Evolutionary conservation across 768 basidiomycete genomes (phyloP), one percentile per base, ranked within the genome.

Genomic region (Russula vinacea): DNA sequence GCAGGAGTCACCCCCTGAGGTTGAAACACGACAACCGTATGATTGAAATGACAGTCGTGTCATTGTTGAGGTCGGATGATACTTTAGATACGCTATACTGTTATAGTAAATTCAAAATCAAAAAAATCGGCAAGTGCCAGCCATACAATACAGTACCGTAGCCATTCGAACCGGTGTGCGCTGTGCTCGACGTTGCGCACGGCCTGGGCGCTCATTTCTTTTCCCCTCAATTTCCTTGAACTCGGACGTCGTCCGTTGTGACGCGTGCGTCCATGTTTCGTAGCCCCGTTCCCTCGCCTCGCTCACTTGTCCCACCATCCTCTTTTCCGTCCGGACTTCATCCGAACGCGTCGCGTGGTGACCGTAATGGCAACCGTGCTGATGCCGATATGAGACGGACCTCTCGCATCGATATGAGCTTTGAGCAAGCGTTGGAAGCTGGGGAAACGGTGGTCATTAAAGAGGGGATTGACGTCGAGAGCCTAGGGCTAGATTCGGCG

Each of bases 401-500:
- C 51, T 92, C 91, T 49, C 83, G 89, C 45, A 84, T 85, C 37
- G 89, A 91, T 76, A 78, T 88, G 71, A 89, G 91, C 73, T 94
- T 94, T 69, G 91, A 93, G 76, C 84, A 86, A 70, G 90, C 86
- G 14, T 74, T 94, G 68, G 80, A 78, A 64, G 78, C 78, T 13
- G 84, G 84, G 47, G 86, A 83, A 26, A 94, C 92, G 3, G 81
- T 91, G 17, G 69, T 82, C 60, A 78, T 93, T 55, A 83, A 80
- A 66, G 89, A 93, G 73, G 85, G 89, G 42, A 71, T 86, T 51
- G 90, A 92, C 74, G 78, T 91, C 56, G 83, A 81, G 72, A 71
- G 81, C 37, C 78, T 93, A 55, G 92, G 90, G 32, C 83, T 82
- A 54, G 78, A 77, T 65, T 70, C 50, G 62, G 77, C 75, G 67